phyloP scores from a whole-genome alignment of 2,329 filamentous ascomycete species.

The Cladosporium velox region DNA sequence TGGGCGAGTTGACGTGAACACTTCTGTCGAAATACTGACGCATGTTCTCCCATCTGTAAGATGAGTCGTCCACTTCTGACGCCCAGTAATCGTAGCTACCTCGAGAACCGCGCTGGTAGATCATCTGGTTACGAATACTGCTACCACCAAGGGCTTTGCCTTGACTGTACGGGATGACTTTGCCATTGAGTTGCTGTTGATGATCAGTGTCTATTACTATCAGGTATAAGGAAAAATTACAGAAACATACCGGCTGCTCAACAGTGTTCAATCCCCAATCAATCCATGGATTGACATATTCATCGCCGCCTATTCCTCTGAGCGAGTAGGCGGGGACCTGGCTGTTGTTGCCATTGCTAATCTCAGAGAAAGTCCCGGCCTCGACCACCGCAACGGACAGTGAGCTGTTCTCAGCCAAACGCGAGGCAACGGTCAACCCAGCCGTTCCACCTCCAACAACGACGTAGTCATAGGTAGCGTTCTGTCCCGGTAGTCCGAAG shows the following conservation, averaged over 20 bases:
- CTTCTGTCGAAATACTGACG: slow-evolving; percentile 33
- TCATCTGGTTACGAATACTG: slow-evolving; percentile 32
- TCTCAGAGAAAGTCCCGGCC: slow-evolving; percentile 37
- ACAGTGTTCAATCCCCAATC: slow-evolving; percentile 36
- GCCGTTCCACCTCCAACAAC: slow-evolving; percentile 33
- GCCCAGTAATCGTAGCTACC: slow-evolving; percentile 40
- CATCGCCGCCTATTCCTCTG: slow-evolving; percentile 21
- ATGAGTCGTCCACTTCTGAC: slow-evolving; percentile 38
- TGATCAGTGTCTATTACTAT: not conserved
- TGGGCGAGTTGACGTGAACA: slow-evolving; percentile 27
- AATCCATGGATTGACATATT: slow-evolving; percentile 28
- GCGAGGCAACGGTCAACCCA: slow-evolving; percentile 30
- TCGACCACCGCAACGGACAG: slow-evolving; percentile 35
- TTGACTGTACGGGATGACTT: slow-evolving; percentile 31
- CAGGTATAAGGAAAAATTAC: not conserved
- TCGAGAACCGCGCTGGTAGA: slow-evolving; percentile 34
- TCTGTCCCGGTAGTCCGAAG: slow-evolving; percentile 26
- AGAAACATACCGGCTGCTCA: slow-evolving; percentile 25
- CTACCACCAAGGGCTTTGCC: slow-evolving; percentile 34
- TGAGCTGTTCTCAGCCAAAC: slow-evolving; percentile 29
- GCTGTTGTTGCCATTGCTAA: slow-evolving; percentile 34
- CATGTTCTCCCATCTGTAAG: slow-evolving; percentile 35
- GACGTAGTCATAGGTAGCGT: slow-evolving; percentile 31
- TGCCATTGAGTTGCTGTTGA: slow-evolving; percentile 24
- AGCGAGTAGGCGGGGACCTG: slow-evolving; percentile 33